A percentile compares a stretch with the other conserved stretches of the same genome.
Conservation (phyloP, 331 rosid species). For the Spiraea crenata region DNA sequence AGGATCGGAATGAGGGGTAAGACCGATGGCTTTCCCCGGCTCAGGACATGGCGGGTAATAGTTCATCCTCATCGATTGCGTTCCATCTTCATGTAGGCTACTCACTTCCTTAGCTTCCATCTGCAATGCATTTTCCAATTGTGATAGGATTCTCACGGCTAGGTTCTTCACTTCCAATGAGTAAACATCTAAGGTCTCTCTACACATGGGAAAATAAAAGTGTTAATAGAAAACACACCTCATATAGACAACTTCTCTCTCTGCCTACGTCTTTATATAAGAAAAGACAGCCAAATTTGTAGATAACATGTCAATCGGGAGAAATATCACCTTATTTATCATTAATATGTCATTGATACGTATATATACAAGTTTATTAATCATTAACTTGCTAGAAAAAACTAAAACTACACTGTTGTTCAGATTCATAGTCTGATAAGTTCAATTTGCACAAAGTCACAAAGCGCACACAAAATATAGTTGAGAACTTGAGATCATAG, state of each 20-base stretch:
- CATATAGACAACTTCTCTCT: no score
- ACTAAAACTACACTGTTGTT: no score
- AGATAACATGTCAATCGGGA: no score
- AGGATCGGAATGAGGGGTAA: slow-evolving; percentile 29
- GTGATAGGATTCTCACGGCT: slow-evolving; percentile 6
- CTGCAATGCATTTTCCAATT: slow-evolving; percentile 28
- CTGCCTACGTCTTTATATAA: no score
- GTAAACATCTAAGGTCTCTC: slow-evolving; percentile 24
- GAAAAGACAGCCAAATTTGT: no score
- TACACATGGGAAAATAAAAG: slow-evolving; percentile 5
- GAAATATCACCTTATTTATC: no score
- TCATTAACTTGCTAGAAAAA: no score
- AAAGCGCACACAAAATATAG: no score
- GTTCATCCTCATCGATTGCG: slow-evolving; percentile 26
- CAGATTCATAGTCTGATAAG: no score
- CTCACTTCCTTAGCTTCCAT: slow-evolving; percentile 12
- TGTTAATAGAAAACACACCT: not conserved
- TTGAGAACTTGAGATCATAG: no score
- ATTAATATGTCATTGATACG: not conserved
- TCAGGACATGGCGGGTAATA: slow-evolving; percentile 35
- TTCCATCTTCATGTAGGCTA: slow-evolving; percentile 4
- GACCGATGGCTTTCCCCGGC: slow-evolving; percentile 16
- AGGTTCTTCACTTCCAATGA: slow-evolving; percentile 12
- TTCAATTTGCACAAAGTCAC: no score
- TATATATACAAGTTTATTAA: no score